A percentile compares a stretch with the other conserved stretches of the same genome.
phyloP scores from a whole-genome alignment of 1,139 yeast species.

The Geotrichum reessii region DNA sequence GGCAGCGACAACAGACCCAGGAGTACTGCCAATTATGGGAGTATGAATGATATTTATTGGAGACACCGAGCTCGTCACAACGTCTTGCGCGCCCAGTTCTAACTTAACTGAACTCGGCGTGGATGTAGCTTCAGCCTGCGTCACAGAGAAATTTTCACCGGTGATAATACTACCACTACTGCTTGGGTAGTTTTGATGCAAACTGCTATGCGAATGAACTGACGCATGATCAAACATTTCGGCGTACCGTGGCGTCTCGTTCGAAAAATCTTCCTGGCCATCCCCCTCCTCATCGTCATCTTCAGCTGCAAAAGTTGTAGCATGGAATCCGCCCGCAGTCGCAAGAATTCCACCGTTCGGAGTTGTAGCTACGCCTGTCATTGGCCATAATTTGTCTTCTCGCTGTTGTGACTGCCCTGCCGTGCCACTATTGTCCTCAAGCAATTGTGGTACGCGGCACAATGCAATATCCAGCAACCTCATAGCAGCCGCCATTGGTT shows the following conservation, averaged over 20 bases:
- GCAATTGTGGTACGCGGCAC: conserved; percentile 25
- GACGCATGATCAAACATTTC: background rate
- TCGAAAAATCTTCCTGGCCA: conserved; percentile 15
- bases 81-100: background rate
- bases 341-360: background rate
- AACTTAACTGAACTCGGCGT: background rate
- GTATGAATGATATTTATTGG: background rate
- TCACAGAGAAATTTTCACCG: background rate
- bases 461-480: conserved; percentile 50
- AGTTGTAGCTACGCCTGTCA: background rate
- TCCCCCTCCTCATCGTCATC: conserved; percentile 14
- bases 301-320: background rate
- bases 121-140: background rate
- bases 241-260: conserved; percentile 14
- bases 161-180: too few species aligned
- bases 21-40: too few species aligned
- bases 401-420: background rate
- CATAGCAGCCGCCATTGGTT: conserved; percentile 66
- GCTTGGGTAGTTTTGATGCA: background rate
- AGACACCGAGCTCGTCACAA: background rate
- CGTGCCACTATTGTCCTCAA: conserved; percentile 9
- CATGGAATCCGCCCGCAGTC: background rate
- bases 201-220: background rate
- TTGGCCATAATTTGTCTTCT: background rate
- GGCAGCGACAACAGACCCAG: background rate